A percentile compares a stretch with the other conserved stretches of the same genome.
phyloP scores from a whole-genome alignment of 2,329 filamentous ascomycete species.

The Camillea tinctor region DNA sequence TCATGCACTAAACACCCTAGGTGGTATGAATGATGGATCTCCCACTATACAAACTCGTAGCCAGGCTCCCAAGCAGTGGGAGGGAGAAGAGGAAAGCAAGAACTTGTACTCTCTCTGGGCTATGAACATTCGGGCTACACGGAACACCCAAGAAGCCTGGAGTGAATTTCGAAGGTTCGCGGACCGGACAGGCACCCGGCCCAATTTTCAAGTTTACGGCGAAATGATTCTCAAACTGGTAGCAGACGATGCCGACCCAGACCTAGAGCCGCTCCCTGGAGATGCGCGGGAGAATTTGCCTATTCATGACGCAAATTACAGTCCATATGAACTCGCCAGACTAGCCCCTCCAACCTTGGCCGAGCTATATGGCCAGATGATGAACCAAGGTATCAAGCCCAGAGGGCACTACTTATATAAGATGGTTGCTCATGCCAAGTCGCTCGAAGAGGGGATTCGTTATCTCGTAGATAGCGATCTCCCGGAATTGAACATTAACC shows the following conservation, averaged over 20 bases:
- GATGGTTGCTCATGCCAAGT: conserved; percentile 53
- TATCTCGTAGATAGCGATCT: conserved; percentile 50
- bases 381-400: conserved; percentile 46
- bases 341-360: conserved; percentile 57
- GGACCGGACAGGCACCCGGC: conserved; percentile 17
- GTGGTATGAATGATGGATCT: conserved; percentile 49
- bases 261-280: conserved; percentile 49
- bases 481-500: conserved; percentile 17
- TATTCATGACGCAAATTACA: conserved; percentile 57
- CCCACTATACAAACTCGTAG: conserved; percentile 58
- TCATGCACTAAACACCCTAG: conserved; percentile 49
- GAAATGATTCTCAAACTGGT: conserved; percentile 61
- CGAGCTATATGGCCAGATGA: conserved; percentile 61
- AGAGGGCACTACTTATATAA: conserved; percentile 50
- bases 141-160: conserved; percentile 63
- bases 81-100: conserved; percentile 22
- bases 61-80: conserved; percentile 34
- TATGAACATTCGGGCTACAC: conserved; percentile 55
- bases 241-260: conserved; percentile 30
- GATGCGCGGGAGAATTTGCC: conserved; percentile 57
- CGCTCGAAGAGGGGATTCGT: conserved; percentile 44
- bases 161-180: conserved; percentile 24
- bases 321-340: conserved; percentile 64
- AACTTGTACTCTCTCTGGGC: conserved; percentile 50
- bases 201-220: conserved; percentile 52